These are phyloP conservation scores for Cephaloascus albidus DNA, from an alignment of 805 yeast genomes.

Conservation along the genomic window DNA sequence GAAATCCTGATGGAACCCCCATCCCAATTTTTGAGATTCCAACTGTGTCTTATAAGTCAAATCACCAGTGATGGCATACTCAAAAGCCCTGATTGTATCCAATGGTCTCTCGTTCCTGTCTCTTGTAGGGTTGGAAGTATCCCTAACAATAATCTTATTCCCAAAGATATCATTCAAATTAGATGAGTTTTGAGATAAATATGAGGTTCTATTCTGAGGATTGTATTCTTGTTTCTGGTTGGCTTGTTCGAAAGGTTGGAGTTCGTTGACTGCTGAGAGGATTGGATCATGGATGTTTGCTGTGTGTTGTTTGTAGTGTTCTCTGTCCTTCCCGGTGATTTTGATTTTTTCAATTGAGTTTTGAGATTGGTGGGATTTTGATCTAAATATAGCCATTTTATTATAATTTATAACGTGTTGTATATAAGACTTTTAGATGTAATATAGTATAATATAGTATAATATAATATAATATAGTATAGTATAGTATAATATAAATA, in stretches of 20 bases:
- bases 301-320: slow-evolving; percentile 52
- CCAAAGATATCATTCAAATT: slow-evolving; percentile 82
- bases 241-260: slow-evolving; percentile 83
- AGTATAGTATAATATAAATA: too few relatives aligned
- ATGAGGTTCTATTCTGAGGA: slow-evolving; percentile 28
- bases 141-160: slow-evolving; percentile 65
- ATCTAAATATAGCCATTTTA: not conserved
- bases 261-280: slow-evolving; percentile 85
- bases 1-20: slow-evolving; percentile 80
- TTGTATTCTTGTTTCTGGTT: slow-evolving; percentile 28
- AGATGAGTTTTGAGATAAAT: slow-evolving; percentile 36
- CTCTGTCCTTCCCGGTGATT: slow-evolving; percentile 12
- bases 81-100: slow-evolving; percentile 91
- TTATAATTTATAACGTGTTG: too few relatives aligned
- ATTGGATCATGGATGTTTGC: slow-evolving; percentile 80
- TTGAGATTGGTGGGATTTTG: not conserved
- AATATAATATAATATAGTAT: too few relatives aligned
- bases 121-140: slow-evolving; percentile 88
- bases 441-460: too few relatives aligned
- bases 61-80: slow-evolving; percentile 92
- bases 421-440: too few relatives aligned
- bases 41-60: slow-evolving; percentile 66
- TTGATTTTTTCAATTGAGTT: slow-evolving; percentile 24
- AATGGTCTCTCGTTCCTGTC: slow-evolving; percentile 92
- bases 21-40: slow-evolving; percentile 73